Evolutionary conservation across 306 rosid species (phyloP), one percentile per base, ranked within the genome.

Genomic region (Prunus fruticosa): DNA sequence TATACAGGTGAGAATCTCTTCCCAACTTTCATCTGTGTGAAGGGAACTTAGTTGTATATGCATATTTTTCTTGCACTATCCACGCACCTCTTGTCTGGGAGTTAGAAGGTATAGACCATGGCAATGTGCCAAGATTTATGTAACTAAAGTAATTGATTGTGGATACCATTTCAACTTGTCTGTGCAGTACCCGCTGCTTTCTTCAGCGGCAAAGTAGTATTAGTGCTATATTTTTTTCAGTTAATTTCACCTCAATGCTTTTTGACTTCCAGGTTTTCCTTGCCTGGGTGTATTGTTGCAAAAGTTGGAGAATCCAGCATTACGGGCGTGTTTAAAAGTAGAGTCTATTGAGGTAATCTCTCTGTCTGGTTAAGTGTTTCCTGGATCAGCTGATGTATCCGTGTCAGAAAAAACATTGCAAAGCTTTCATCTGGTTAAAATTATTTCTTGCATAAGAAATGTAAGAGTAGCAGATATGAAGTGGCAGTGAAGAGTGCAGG

Each of bases 301-400:
- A 74, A 95, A 95, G 93, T 82, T 95, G 83, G 99, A 92, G 88
- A 95, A 95, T 88, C 99, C 99, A 71, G 96, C 88, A 13, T 73
- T 95, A 69, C 91, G 96, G 67, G 96, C 92, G 20, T 86, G 91
- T 84, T 80, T 95, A 81, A 89, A 87, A 88, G 91, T 92, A 81
- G 81, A 86, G 64, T 87, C 97, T 78, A 88, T 88, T 82, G 99
- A 92, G 97, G 99, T 91, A 75, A 84, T 76, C 61, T 84, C 73
- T 46, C 58, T 64, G 58, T 70, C 66, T 64, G 62, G 64, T 72
- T 69, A 69, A 77, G 52, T 30, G 19, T 41, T 77, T 74, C 74
- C 68, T 34, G 47, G 38, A 54, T 23, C 22, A 49, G 73, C 53
- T 60, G 20, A 41, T 32, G 62, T 34, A 66, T 8, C 61, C 13